Conservation (phyloP, 2,329 filamentous ascomycete genomes). For the Alternaria dauci region DNA sequence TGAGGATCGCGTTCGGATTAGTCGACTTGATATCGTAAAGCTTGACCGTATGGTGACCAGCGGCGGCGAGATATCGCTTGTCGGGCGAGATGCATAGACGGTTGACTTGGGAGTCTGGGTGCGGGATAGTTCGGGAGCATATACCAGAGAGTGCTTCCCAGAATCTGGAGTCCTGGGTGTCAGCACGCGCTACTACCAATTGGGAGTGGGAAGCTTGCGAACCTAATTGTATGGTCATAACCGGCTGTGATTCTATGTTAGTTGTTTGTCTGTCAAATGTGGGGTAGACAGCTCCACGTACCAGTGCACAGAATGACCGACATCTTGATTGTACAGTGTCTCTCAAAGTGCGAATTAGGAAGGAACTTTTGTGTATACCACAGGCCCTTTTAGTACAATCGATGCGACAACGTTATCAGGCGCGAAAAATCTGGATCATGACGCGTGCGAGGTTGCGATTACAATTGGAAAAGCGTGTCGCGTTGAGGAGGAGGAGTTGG, state of each 20-base stretch:
- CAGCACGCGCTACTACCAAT: constrained; percentile 11
- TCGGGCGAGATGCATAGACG: constrained; percentile 97
- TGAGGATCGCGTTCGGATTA: constrained; percentile 92
- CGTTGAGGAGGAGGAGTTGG: constrained; percentile 16
- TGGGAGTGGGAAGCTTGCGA: constrained; percentile 34
- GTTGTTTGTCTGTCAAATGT: constrained; percentile 15
- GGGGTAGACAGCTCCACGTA: constrained; percentile 50
- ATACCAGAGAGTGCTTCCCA: constrained; percentile 99
- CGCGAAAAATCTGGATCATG: constrained; percentile 8
- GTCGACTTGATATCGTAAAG: constrained; percentile 98
- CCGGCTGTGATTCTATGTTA: constrained; percentile 61
- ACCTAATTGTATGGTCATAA: constrained; percentile 80
- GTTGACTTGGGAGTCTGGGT: constrained; percentile 98
- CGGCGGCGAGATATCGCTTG: constrained; percentile 90
- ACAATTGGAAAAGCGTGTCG: constrained; percentile 9
- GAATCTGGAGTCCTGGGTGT: constrained; percentile 67
- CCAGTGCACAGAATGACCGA: constrained; percentile 74
- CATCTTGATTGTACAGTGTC: constrained; percentile 54
- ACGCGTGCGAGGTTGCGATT: constrained; percentile 11
- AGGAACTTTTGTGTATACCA: background rate
- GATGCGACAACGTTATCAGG: constrained; percentile 9
- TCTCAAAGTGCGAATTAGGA: background rate
- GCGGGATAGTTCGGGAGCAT: constrained; percentile 96
- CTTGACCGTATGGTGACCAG: constrained; percentile 86
- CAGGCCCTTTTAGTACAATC: background rate